phyloP scores from a whole-genome alignment of 768 basidiomycete genomes.

The Tulasnella sp. region DNA sequence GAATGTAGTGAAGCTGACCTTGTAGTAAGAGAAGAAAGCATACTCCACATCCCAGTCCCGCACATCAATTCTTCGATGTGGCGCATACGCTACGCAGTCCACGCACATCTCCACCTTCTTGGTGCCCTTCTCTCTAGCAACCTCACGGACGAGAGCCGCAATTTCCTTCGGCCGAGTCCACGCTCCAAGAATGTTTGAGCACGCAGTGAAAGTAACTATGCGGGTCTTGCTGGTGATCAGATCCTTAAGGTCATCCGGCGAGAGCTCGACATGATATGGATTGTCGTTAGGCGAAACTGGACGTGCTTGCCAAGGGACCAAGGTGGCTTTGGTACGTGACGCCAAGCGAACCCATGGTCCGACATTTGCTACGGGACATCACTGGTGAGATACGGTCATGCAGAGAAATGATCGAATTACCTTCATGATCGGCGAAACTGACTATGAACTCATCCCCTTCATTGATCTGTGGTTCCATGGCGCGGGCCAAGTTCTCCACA shows the following conservation, averaged over 20 bases:
- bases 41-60: slow-evolving; percentile 75
- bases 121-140: slow-evolving; percentile 52
- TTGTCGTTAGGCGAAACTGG: slow-evolving; percentile 44
- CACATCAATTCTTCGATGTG: slow-evolving; percentile 68
- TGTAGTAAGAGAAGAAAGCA: slow-evolving; percentile 69
- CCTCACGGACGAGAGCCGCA: slow-evolving; percentile 49
- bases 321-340: slow-evolving; percentile 48
- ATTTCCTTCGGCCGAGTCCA: slow-evolving; percentile 59
- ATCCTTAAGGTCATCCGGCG: slow-evolving; percentile 55
- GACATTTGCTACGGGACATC: slow-evolving; percentile 53
- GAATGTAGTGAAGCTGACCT: slow-evolving; percentile 44
- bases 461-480: slow-evolving; percentile 53
- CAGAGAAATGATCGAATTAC: slow-evolving; percentile 38
- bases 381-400: slow-evolving; percentile 8
- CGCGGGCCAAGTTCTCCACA: slow-evolving; percentile 63
- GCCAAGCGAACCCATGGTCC: slow-evolving; percentile 78
- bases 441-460: slow-evolving; percentile 70
- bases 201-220: slow-evolving; percentile 67
- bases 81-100: slow-evolving; percentile 77
- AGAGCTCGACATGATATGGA: slow-evolving; percentile 60
- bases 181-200: slow-evolving; percentile 71
- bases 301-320: slow-evolving; percentile 59
- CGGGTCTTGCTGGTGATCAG: slow-evolving; percentile 64
- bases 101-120: slow-evolving; percentile 62
- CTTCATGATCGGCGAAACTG: slow-evolving; percentile 71